Base-by-base conservation (phyloP, 108 stramenopile genomes). In the Nannochloropsis salina region DNA sequence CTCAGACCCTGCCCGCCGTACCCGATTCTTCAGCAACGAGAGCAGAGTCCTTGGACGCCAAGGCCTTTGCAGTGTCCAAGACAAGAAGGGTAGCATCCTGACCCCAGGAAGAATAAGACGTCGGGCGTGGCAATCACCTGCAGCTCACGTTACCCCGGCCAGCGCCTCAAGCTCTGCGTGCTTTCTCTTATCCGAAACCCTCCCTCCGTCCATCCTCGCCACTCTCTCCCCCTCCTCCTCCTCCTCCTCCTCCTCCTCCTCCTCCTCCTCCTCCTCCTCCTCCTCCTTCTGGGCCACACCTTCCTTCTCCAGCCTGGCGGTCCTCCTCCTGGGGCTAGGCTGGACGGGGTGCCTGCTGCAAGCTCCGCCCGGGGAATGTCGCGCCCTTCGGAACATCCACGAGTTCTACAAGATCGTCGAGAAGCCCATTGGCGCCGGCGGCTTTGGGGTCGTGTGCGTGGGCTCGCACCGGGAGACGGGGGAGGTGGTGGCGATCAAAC, bases 401-500 rank as follows among this genome's bases (percentile, higher is more conserved):
- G 87, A 88, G 80, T 84, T 88, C 80, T 88, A 88, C 61, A 31
- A 81, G 21, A 42, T 88, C 42, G 87, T 88, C 80, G 87, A 88
- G 42, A 88, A 82, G 45, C 87, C 87, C 44, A 45, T 88, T n/a
- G 87, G 87, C 43, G 80, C 80, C 51, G 87, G 87, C 84, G 84
- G 40, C 80, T 88, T 84, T 47, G 87, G 87, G 20, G 84, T 84
- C 81, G 87, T 88, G 81, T 84, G 83, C 42, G 45, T 83, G 2
- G 87, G 83, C 21, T 84, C 80, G 41, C 87, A 88, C 88, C 80
- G 61, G 20, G 88, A 84, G 44, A 88, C 88, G 40, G 84, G 84
- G 15, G 88, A 88, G 45, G 51, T 85, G 9, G 88, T 88, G 18
- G 88, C 88, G 42, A 74, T 88, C 21, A 88, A 88, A 84, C 88